Evolutionary conservation across 2,329 filamentous ascomycete genomes (phyloP).

Genomic region (Exophiala alcalophila): DNA sequence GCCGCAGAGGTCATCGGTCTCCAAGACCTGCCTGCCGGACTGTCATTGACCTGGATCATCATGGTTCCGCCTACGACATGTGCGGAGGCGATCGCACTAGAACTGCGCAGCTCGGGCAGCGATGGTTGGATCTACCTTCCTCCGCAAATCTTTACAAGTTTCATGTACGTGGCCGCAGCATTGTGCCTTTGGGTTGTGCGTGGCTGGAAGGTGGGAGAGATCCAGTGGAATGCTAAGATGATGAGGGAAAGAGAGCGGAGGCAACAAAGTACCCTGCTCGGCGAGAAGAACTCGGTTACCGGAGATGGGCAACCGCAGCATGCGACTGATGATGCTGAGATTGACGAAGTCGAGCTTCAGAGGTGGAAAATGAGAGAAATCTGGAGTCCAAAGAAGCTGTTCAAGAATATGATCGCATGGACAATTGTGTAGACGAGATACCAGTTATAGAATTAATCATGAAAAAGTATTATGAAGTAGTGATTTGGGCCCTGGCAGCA

Average conservation of each 20-base stretch:
- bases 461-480: no score
- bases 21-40: slow-evolving; percentile 53
- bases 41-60: slow-evolving; percentile 59
- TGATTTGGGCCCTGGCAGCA: no score
- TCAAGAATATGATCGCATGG: slow-evolving; percentile 17
- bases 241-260: slow-evolving; percentile 8
- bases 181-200: slow-evolving; percentile 45
- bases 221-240: slow-evolving; percentile 22
- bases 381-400: slow-evolving; percentile 16
- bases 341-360: slow-evolving; percentile 8
- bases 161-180: slow-evolving; percentile 59
- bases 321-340: not conserved
- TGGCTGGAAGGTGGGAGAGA: slow-evolving; percentile 41
- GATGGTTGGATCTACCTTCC: slow-evolving; percentile 37
- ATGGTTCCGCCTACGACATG: slow-evolving; percentile 53
- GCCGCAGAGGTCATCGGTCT: slow-evolving; percentile 61
- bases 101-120: slow-evolving; percentile 47
- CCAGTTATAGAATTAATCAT: no score
- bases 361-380: slow-evolving; percentile 7
- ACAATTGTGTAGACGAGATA: slow-evolving; percentile 20
- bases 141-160: slow-evolving; percentile 56
- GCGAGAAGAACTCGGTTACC: slow-evolving; percentile 8
- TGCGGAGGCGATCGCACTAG: slow-evolving; percentile 57
- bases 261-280: slow-evolving; percentile 13
- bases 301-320: not conserved